Conservation (phyloP, 805 yeast species). For the Kregervanrija delftensis region DNA sequence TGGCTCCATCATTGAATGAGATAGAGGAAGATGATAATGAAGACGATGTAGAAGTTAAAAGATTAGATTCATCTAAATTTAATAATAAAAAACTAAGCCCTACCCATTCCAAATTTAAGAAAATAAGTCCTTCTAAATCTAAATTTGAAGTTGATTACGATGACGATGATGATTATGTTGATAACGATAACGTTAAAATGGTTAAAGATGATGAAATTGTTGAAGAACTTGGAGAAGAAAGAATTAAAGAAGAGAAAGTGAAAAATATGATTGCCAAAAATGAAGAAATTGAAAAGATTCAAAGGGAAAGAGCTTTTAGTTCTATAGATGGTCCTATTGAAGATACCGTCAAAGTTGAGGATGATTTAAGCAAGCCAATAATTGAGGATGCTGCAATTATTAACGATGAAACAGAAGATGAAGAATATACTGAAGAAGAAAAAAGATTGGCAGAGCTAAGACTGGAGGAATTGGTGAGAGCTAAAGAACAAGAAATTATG, state of each 20-base stretch:
- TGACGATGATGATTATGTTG: conserved; percentile 16
- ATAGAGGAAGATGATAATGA: too few relatives aligned
- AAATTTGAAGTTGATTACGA: conserved; percentile 20
- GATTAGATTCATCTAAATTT: conserved; percentile 3
- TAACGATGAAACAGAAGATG: conserved; percentile 4
- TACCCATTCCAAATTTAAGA: too few relatives aligned
- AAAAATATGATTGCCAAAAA: conserved; percentile 17
- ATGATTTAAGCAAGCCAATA: conserved; percentile 5
- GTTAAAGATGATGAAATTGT: conserved; percentile 16
- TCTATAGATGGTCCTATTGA: conserved; percentile 6
- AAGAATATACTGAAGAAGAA: conserved; percentile 20
- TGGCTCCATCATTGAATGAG: too few relatives aligned
- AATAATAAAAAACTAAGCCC: background rate
- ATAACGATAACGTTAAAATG: conserved; percentile 2
- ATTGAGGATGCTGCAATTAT: conserved; percentile 4
- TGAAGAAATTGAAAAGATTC: conserved; percentile 31
- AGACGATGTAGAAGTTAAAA: too few relatives aligned
- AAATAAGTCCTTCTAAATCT: too few relatives aligned
- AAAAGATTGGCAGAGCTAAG: conserved; percentile 20
- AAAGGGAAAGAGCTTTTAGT: conserved; percentile 21
- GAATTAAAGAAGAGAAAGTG: conserved; percentile 16
- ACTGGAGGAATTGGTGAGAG: conserved; percentile 20
- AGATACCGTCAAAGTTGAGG: conserved; percentile 10
- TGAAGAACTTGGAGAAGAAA: conserved; percentile 33
- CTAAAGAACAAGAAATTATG: conserved; percentile 23